Evolutionary conservation across 1,284 basidiomycete species (phyloP), one percentile per base, ranked within the genome.

Genomic region (Pulveroboletus sp.): DNA sequence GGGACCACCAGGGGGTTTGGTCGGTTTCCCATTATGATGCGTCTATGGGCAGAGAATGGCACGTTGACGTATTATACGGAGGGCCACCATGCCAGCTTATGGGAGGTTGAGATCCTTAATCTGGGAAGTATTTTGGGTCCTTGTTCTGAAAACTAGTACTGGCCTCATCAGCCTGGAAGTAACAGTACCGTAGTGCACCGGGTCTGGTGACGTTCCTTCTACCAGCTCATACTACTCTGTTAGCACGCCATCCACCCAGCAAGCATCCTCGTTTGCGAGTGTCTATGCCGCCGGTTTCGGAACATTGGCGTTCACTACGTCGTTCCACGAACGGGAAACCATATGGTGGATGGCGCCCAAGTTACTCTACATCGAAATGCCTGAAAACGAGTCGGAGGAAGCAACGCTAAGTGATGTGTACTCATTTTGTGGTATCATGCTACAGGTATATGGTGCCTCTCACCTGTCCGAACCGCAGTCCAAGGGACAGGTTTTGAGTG

Each of bases 291-390:
- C 53, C 18, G 61, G 56, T 26, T 61, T 62, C 11, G 40, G 38
- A 1, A 43, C 35, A 22, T 42, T 43, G 28, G 43, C 49, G 7
- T 52, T 62, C 10, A 33, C 54, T 15, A 50, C 49, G 24, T 58
- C 57, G 0, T 72, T 65, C 4, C 65, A 62, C 4, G 63, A 60
- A 11, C 64, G 65, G 2, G 71, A 72, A 1, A 64, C 70, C 9
- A 52, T 73, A 15, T 63, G 72, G n/a, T 75, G 69, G 72, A 64
- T 68, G 20, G 74, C 73, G 1, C 71, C 72, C 2, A 73, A 75
- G 49, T 62, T 72, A 3, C 63, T 68, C 39, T 54, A 18, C 15
- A 42, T 47, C 36, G 24, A 4, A 5, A 5, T 35, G 6, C 20
- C 36, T 40, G 49, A 54, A 20, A 33, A 43, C 9, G 33, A 31